These are phyloP conservation scores for Echium plantagineum DNA, from an alignment of 257 asterid species.

Conservation along the genomic window DNA sequence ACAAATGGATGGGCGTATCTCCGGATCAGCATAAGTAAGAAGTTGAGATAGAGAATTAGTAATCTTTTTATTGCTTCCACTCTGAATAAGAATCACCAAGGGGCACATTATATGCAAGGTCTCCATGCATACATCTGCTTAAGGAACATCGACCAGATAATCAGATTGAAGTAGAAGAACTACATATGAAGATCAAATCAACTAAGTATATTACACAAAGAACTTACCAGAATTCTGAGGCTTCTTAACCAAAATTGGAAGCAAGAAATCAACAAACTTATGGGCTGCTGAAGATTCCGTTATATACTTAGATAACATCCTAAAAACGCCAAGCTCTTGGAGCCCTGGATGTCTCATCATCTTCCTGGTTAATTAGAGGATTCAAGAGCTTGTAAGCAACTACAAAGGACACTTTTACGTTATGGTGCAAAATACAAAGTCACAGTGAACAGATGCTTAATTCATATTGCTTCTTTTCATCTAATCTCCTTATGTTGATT, in stretches of 20 bases:
- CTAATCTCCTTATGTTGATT: too few relatives aligned
- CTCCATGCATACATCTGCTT: conserved; percentile 46
- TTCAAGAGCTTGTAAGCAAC: not conserved
- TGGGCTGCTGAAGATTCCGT: conserved; percentile 51
- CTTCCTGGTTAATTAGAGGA: conserved; percentile 31
- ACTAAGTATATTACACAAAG: conserved; percentile 1
- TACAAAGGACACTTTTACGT: not conserved
- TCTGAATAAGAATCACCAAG: conserved; percentile 37
- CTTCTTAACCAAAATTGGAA: conserved; percentile 58
- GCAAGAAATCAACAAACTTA: conserved; percentile 63
- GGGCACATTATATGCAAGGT: conserved; percentile 46
- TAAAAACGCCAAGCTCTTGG: conserved; percentile 57
- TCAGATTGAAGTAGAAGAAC: not conserved
- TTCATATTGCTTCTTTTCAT: not conserved
- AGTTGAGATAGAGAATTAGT: conserved; percentile 55
- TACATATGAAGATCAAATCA: not conserved
- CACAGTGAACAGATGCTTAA: not conserved
- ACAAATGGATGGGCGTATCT: conserved; percentile 52
- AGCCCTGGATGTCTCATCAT: conserved; percentile 37
- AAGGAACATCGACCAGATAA: conserved; percentile 7
- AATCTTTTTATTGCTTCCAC: conserved; percentile 41
- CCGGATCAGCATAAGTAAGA: conserved; percentile 49
- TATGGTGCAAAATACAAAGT: not conserved
- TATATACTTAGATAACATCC: conserved; percentile 50
- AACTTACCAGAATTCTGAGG: conserved; percentile 47